Conservation (phyloP, 371 early-diverging fungal genomes). For the Phascolomyces articulosus region DNA sequence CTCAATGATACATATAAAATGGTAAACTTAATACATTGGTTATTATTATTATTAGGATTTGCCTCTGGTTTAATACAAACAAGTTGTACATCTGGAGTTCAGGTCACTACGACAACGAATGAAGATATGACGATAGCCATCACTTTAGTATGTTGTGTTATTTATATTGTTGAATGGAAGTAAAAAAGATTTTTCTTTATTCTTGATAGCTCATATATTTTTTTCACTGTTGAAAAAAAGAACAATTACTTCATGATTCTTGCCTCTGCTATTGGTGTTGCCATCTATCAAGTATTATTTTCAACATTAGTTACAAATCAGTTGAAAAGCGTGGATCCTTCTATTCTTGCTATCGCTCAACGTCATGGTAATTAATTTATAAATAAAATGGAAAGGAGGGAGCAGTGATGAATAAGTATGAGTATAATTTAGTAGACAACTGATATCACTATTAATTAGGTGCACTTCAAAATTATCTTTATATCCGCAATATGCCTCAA, state of each 20-base stretch:
- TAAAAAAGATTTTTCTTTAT: background rate
- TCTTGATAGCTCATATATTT: background rate
- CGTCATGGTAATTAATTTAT: constrained; percentile 32
- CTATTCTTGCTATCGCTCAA: constrained; percentile 21
- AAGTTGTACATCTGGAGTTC: constrained; percentile 60
- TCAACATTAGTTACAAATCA: constrained; percentile 20
- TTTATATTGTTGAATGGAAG: too few relatives aligned
- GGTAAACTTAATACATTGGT: background rate
- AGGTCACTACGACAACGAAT: constrained; percentile 50
- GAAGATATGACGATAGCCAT: constrained; percentile 68
- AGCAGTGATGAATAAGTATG: background rate
- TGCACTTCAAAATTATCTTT: constrained; percentile 25
- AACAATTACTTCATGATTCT: constrained; percentile 43
- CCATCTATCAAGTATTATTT: constrained; percentile 36
- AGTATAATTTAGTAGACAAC: too few relatives aligned
- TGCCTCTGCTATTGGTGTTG: constrained; percentile 39
- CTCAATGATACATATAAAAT: background rate
- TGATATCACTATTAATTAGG: too few relatives aligned
- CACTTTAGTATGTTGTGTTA: constrained; percentile 32
- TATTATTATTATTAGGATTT: constrained; percentile 16
- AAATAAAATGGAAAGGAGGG: too few relatives aligned
- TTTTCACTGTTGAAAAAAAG: too few relatives aligned
- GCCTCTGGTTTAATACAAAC: constrained; percentile 69
- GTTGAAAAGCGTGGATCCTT: constrained; percentile 18
- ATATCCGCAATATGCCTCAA: constrained; percentile 30